Base-by-base conservation (phyloP, 805 yeast species). In the Vanderwaltozyma verrucispora region DNA sequence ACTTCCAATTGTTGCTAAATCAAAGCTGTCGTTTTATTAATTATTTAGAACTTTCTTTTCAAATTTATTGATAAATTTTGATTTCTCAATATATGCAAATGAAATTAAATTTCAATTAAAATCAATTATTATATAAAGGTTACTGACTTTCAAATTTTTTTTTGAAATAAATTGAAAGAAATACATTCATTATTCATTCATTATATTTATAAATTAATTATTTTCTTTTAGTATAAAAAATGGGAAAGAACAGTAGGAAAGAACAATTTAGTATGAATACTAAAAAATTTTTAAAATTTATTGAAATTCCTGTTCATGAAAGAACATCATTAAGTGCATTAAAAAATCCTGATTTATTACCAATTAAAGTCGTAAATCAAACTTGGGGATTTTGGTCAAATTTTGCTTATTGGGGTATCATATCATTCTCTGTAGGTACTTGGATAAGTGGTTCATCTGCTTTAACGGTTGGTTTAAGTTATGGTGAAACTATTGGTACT, bases 391-490 rank as follows among this genome's bases (percentile, higher is more conserved):
- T 62, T 31, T 62, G 58, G 54, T 61, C 66, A 2, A 62, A 62
- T 36, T 60, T 61, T 39, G 62, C 63, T 2, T 68, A 67, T 44
- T 68, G 74, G 74, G 68, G 68, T 9, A 54, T 68, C 21, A 56
- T 67, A 12, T 62, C 69, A 1, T 60, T 71, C 36, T 59, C 69
- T 35, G 64, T 69, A 40, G 60, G 68, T 14, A 67, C 73, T 6
- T 65, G 70, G 69, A 46, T 66, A 14, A 58, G 68, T 35, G 74
- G 71, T 1, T 54, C 69, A 8, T 60, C 75, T 2, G 59, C 72
- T 9, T 44, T 72, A 8, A 44, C 63, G 5, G 54, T 67, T 8
- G 77, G 77, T 2, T 51, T 71, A 37, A 60, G 64, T 28, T 68
- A 70, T 31, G 59, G 65, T 5, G 68, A 70, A 35, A 61, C 71